phyloP scores from a whole-genome alignment of 1,139 yeast genomes.

The Chernovozyma sophiae-reginae region DNA sequence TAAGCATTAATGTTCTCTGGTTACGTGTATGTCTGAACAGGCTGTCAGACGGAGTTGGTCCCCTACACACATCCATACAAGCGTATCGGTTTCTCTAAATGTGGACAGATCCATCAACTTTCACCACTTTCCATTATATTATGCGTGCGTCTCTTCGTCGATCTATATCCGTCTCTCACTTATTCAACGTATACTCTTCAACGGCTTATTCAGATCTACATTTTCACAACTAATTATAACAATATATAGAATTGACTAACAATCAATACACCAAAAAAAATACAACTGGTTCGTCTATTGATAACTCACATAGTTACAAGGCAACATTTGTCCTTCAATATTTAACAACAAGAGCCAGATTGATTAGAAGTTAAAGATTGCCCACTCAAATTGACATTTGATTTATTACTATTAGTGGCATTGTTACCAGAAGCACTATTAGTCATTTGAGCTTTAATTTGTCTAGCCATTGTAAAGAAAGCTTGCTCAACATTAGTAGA shows the following conservation, averaged over 20 bases:
- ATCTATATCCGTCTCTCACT: too few species aligned
- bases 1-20: too few species aligned
- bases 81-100: too few species aligned
- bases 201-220: too few species aligned
- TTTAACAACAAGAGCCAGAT: slow-evolving; percentile 74
- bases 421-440: slow-evolving; percentile 45
- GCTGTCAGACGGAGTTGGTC: too few species aligned
- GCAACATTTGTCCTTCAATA: background rate
- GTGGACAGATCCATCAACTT: too few species aligned
- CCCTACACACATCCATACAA: too few species aligned
- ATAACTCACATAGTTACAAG: background rate
- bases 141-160: too few species aligned
- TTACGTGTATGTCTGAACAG: too few species aligned
- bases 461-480: slow-evolving; percentile 97
- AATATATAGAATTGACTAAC: background rate
- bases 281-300: background rate
- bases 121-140: too few species aligned
- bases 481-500: slow-evolving; percentile 98
- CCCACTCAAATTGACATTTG: slow-evolving; percentile 83
- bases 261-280: background rate
- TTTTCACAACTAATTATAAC: background rate
- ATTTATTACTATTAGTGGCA: slow-evolving; percentile 48
- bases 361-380: slow-evolving; percentile 72
- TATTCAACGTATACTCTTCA: too few species aligned
- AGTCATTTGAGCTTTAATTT: slow-evolving; percentile 95